Conservation (phyloP, 768 basidiomycete species). For the Tylopilus rubrobrunneus region DNA sequence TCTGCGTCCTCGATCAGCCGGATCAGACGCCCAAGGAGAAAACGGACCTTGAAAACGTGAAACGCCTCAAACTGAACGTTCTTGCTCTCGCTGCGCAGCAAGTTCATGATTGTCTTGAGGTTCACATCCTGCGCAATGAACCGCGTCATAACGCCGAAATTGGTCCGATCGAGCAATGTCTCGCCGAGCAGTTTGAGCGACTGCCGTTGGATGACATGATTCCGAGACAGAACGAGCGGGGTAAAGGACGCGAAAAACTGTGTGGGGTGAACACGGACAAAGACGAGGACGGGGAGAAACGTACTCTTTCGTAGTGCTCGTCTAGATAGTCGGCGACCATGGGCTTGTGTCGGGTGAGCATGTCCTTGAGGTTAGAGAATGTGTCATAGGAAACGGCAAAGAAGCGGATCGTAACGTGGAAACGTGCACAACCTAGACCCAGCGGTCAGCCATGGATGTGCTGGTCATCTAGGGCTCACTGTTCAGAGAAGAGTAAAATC, state of each 20-base stretch:
- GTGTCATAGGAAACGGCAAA: slow-evolving; percentile 98
- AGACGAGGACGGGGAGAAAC: slow-evolving; percentile 1
- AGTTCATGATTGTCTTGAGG: slow-evolving; percentile 99
- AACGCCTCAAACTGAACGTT: slow-evolving; percentile 99
- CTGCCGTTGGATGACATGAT: slow-evolving; percentile 98
- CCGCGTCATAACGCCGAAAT: slow-evolving; percentile 97
- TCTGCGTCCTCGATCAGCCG: slow-evolving; percentile 38
- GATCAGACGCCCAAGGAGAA: background rate
- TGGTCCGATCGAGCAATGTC: slow-evolving; percentile 93
- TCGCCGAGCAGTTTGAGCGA: slow-evolving; percentile 97
- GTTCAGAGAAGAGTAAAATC: slow-evolving; percentile 86
- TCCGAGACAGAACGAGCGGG: slow-evolving; percentile 86
- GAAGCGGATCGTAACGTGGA: slow-evolving; percentile 95
- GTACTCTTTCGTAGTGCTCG: slow-evolving; percentile 92
- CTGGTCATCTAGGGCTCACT: slow-evolving; percentile 54
- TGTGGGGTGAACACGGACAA: background rate
- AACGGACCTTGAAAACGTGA: slow-evolving; percentile 92
- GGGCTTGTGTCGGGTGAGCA: slow-evolving; percentile 85
- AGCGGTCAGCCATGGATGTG: background rate
- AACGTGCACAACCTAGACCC: slow-evolving; percentile 87
- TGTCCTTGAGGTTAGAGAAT: slow-evolving; percentile 96
- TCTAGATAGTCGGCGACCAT: slow-evolving; percentile 94
- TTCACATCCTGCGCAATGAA: slow-evolving; percentile 83
- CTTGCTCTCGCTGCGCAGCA: slow-evolving; percentile 93
- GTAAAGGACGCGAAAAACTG: slow-evolving; percentile 97